Evolutionary conservation across 2,329 filamentous ascomycete species (phyloP), one percentile per base, ranked within the genome.

Genomic region (Aspergillus candidus): DNA sequence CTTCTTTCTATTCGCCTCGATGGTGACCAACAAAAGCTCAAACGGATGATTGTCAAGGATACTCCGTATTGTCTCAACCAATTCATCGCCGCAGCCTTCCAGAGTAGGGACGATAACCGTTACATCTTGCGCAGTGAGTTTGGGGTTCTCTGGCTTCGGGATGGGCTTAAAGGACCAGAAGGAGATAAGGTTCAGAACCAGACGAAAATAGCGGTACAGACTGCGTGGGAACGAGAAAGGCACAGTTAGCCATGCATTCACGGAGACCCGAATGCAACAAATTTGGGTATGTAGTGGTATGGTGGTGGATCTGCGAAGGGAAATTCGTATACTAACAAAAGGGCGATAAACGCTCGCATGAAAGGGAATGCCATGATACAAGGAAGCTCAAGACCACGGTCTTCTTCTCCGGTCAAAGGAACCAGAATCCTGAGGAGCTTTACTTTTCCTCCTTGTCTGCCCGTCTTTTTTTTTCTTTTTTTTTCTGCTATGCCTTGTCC

Each of bases 91-190:
- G 50, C 82, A 83, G 48, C 89, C 88, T 61, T 94, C 88, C 52
- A 97, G 89, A 10, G 90, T 94, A 6, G 91, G 91, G 49, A 96
- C 86, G 57, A 97, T 87, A 52, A 96, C 88, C 5, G 91, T 95
- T 58, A 95, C 89, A 78, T 97, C 88, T 55, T 86, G 72, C 30
- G 82, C 78, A 22, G 82, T 88, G 63, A 89, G 83, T 35, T 76
- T 82, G n/a, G 91, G 88, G 51, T 88, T 86, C 46, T 81, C 79
- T 33, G 88, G 85, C 43, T 91, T 84, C 34, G 86, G 86, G 50
- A 89, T 86, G 18, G 90, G 89, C 67, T 82, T 86, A 72, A 94
- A 95, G 10, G 75, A 75, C 86, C 88, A 93, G 65, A 94, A 90
- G 57, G 86, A 88, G 57, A 86, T 72, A 58, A 87, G 81, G 64